These are phyloP conservation scores for Fusarium pilosicola DNA, from an alignment of 2,329 filamentous ascomycete genomes.

Conservation along the genomic window DNA sequence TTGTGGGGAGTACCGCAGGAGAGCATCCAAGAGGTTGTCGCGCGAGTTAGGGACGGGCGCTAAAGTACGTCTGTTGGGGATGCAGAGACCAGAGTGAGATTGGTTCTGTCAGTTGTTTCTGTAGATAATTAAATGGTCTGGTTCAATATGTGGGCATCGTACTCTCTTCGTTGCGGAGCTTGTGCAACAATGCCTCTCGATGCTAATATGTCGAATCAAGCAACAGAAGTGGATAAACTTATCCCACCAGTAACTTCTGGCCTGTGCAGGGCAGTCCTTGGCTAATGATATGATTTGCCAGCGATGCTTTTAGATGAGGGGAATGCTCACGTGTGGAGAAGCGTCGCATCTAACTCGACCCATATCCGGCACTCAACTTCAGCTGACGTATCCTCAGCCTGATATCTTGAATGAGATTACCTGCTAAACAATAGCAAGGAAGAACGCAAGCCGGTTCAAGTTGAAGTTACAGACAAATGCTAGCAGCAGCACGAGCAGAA, in stretches of 20 bases:
- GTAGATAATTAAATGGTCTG: rapidly evolving
- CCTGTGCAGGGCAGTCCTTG: background rate
- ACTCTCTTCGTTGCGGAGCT: background rate
- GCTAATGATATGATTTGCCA: background rate
- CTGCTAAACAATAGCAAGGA: background rate
- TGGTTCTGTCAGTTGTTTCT: background rate
- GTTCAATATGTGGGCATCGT: rapidly evolving
- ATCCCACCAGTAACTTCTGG: background rate
- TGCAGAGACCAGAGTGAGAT: rapidly evolving
- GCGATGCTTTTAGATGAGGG: background rate
- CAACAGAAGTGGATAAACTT: background rate
- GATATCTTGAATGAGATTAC: background rate
- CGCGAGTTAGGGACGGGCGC: background rate
- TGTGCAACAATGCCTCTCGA: background rate
- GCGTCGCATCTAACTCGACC: background rate
- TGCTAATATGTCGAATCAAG: background rate
- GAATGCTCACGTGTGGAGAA: conserved; percentile 7
- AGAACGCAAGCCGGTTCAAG: rapidly evolving
- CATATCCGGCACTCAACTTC: background rate
- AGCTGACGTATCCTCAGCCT: background rate
- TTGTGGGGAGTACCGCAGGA: background rate
- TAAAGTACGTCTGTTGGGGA: background rate
- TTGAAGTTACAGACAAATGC: background rate
- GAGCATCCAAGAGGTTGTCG: background rate
- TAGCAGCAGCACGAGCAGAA: conserved; percentile 9